Conservation (phyloP, 106 monocot genomes). For the Phalaenopsis aphrodite region DNA sequence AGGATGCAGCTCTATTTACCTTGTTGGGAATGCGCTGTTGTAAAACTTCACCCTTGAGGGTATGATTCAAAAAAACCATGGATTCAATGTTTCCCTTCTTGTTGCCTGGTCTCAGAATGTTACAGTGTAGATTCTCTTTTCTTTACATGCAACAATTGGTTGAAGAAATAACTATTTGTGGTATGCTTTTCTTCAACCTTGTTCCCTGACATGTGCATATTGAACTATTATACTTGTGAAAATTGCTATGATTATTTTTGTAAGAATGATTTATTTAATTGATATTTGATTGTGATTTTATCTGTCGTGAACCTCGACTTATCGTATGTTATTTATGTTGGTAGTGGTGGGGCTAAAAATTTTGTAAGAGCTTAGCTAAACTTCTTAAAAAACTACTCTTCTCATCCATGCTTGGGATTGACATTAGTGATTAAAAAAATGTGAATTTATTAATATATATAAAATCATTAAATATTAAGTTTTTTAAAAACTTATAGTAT, state of each 20-base stretch:
- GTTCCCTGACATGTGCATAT: not conserved
- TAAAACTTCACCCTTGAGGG: not conserved
- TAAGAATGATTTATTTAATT: no score
- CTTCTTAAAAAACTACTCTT: no score
- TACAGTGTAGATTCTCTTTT: not conserved
- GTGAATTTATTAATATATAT: no score
- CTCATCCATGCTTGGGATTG: no score
- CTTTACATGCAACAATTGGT: not conserved
- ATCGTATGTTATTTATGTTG: not conserved
- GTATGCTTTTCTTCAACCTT: not conserved
- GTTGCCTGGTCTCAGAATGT: not conserved
- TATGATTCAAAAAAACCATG: not conserved
- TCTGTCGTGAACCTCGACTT: not conserved
- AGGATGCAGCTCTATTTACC: constrained; percentile 34
- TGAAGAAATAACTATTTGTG: not conserved
- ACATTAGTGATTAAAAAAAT: no score
- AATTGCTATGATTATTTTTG: not conserved
- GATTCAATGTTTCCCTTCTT: not conserved
- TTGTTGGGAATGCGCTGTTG: not conserved
- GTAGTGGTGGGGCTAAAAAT: no score
- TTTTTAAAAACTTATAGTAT: no score
- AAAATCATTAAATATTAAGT: no score
- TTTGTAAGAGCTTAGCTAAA: no score
- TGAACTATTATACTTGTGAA: not conserved
- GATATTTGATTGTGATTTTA: not conserved